phyloP scores from a whole-genome alignment of 768 basidiomycete genomes.

The Amanita rubescens region DNA sequence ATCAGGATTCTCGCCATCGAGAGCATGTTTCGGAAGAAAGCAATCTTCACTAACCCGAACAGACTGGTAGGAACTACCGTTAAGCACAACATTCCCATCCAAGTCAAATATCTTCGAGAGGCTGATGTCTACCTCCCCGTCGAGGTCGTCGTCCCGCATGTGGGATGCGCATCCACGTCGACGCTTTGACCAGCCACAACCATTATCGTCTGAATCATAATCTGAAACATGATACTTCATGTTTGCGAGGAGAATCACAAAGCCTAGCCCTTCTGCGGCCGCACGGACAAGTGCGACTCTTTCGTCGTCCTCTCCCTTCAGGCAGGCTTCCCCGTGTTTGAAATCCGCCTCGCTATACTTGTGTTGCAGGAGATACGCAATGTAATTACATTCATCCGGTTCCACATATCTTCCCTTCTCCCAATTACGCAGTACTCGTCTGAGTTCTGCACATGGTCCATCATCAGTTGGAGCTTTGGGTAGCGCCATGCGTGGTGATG shows the following conservation, averaged over 20 bases:
- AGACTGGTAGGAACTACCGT: not conserved
- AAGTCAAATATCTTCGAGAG: conserved; percentile 14
- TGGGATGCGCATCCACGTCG: too few species aligned
- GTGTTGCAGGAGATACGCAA: conserved; percentile 22
- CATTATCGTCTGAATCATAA: too few species aligned
- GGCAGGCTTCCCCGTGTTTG: conserved; percentile 14
- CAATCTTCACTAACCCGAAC: not conserved
- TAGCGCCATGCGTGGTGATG: conserved; percentile 2
- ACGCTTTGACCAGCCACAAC: too few species aligned
- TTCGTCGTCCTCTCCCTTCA: conserved; percentile 35
- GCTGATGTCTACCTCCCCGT: too few species aligned
- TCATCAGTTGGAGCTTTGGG: not conserved
- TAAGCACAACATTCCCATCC: not conserved
- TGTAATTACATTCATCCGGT: not conserved
- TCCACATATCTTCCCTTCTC: not conserved
- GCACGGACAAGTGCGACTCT: conserved; percentile 22
- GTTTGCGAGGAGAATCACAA: conserved; percentile 29
- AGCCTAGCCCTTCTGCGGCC: conserved; percentile 26
- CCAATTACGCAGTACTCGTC: not conserved
- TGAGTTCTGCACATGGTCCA: not conserved
- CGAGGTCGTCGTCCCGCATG: too few species aligned
- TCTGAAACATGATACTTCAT: conserved; percentile 22
- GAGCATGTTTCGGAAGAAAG: not conserved
- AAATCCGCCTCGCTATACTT: conserved; percentile 21
- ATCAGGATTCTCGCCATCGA: not conserved